These are phyloP conservation scores for Penicillium mononematosum DNA, from an alignment of 495 filamentous ascomycete species.

Conservation along the genomic window DNA sequence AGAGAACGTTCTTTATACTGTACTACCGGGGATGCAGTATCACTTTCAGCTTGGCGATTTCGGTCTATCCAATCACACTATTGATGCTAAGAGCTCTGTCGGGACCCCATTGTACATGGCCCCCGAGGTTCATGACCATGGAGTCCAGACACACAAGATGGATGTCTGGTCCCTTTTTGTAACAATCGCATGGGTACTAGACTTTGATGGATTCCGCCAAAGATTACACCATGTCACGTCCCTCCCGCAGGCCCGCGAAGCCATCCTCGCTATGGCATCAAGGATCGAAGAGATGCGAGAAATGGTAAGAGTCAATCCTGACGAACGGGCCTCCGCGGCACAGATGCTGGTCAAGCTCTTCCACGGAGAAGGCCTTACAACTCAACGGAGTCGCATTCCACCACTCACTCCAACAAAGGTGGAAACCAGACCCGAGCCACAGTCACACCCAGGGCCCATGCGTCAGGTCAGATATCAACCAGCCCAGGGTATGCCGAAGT, in stretches of 20 bases:
- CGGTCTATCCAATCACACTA: not conserved
- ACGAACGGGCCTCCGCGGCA: not conserved
- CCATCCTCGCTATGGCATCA: not conserved
- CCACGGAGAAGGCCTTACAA: not conserved
- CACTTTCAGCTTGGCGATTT: not conserved
- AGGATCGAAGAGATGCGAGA: not conserved
- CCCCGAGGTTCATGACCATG: not conserved
- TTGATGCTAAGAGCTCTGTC: not conserved
- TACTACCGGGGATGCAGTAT: no score
- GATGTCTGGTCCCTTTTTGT: not conserved
- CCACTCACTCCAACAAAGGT: not conserved
- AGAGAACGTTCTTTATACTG: not conserved
- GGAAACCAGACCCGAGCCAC: not conserved
- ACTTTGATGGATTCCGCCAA: not conserved
- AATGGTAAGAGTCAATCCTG: not conserved
- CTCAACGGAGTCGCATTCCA: not conserved
- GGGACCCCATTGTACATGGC: not conserved
- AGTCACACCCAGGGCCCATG: not conserved
- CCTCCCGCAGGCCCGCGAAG: not conserved
- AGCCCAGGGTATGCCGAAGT: not conserved
- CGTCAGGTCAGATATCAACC: not conserved
- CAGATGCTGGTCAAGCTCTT: not conserved
- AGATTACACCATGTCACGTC: not conserved
- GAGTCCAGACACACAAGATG: not conserved
- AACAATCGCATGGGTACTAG: not conserved